Percentiles rank a stretch among this genome's conserved stretches.
Evolutionary conservation across 768 basidiomycete genomes (phyloP).

Genomic region (Trametes coccinea): DNA sequence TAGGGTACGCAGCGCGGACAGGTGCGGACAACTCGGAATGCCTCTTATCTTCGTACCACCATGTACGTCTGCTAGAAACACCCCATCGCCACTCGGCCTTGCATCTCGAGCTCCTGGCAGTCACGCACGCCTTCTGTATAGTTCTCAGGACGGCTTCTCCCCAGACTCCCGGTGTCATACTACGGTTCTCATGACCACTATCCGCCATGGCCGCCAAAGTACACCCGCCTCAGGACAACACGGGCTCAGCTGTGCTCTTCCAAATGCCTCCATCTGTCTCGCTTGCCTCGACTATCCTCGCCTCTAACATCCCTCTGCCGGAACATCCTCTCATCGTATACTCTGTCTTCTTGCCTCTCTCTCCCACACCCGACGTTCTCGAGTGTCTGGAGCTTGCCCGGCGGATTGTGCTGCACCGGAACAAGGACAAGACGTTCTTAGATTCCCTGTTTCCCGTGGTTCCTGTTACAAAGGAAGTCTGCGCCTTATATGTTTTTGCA

Average conservation of each 20-base stretch:
- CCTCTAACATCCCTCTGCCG: slow-evolving; percentile 49
- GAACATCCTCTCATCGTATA: slow-evolving; percentile 45
- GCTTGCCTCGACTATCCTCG: slow-evolving; percentile 43
- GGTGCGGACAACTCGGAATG: slow-evolving; percentile 1
- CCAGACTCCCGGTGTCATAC: background rate
- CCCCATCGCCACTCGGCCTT: background rate
- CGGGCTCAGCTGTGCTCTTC: slow-evolving; percentile 32
- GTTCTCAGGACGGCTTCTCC: background rate
- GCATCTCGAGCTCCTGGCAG: background rate
- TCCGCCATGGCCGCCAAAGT: slow-evolving; percentile 31
- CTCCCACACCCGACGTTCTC: slow-evolving; percentile 29
- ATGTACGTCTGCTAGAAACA: slow-evolving; percentile 11
- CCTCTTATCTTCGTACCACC: slow-evolving; percentile 14
- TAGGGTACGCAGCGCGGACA: background rate
- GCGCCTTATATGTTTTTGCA: slow-evolving; percentile 60
- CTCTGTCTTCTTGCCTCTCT: slow-evolving; percentile 42
- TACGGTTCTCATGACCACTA: slow-evolving; percentile 6
- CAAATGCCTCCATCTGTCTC: slow-evolving; percentile 36
- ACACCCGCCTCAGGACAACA: slow-evolving; percentile 30
- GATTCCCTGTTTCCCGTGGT: slow-evolving; percentile 55
- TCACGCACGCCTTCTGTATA: background rate
- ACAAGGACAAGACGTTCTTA: slow-evolving; percentile 40
- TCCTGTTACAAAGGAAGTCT: slow-evolving; percentile 44
- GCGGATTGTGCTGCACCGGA: slow-evolving; percentile 44
- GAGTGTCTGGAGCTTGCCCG: slow-evolving; percentile 59